Conservation (phyloP, 2,329 filamentous ascomycete genomes). For the Calonectria pauciramosa region DNA sequence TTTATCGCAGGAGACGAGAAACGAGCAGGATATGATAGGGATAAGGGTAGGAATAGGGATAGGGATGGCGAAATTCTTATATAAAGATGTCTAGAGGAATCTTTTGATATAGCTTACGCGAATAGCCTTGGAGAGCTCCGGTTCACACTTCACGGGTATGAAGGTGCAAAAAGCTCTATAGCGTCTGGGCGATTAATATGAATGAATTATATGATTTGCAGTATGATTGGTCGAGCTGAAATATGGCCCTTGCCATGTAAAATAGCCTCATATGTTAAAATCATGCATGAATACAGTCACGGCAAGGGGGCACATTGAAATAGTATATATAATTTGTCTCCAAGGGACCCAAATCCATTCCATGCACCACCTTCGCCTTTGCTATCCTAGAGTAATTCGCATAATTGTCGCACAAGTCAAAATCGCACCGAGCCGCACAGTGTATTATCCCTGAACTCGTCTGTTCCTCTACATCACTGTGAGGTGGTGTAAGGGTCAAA, state of each 20-base stretch:
- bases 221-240: too few relatives aligned
- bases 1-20: conserved; percentile 4
- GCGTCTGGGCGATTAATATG: conserved; percentile 57
- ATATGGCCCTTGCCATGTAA: background rate
- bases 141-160: conserved; percentile 49
- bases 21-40: background rate
- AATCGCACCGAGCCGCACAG: conserved; percentile 1
- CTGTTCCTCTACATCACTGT: background rate
- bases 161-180: conserved; percentile 64
- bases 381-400: conserved; percentile 42
- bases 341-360: conserved; percentile 26
- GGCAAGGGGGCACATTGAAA: conserved; percentile 33
- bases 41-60: background rate
- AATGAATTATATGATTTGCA: conserved; percentile 20
- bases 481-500: background rate
- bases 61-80: conserved; percentile 27
- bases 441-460: background rate
- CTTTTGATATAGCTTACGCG: conserved; percentile 32
- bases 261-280: background rate
- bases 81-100: conserved; percentile 41
- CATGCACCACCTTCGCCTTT: conserved; percentile 47
- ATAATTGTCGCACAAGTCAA: conserved; percentile 29
- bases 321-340: conserved; percentile 32
- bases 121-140: conserved; percentile 46
- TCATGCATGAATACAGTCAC: conserved; percentile 20